phyloP scores from a whole-genome alignment of 2,329 filamentous ascomycete genomes.

The Venturia pyrina region DNA sequence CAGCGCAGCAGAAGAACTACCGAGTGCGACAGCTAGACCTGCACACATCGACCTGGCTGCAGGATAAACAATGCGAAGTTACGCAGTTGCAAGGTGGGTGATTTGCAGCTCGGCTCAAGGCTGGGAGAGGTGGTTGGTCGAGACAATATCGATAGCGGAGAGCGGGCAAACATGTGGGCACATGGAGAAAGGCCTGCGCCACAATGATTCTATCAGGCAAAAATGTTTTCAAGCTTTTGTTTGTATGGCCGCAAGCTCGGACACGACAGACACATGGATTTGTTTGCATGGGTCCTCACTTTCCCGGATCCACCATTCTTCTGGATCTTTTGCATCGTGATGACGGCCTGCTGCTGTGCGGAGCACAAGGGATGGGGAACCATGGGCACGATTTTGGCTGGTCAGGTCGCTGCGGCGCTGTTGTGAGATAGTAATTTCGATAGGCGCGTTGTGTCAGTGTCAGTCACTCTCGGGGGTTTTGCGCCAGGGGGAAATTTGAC shows the following conservation, averaged over 20 bases:
- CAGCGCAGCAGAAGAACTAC: neutral
- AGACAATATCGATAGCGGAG: neutral
- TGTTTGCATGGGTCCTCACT: neutral
- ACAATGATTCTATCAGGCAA: neutral
- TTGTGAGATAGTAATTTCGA: neutral
- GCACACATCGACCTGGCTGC: neutral
- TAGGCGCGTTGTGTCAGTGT: neutral
- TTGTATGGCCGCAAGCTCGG: neutral
- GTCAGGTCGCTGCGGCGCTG: neutral
- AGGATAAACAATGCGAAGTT: neutral
- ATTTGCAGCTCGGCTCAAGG: neutral
- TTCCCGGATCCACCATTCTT: neutral
- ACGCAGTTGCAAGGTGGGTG: neutral
- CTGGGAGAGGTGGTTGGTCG: neutral
- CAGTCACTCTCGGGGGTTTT: neutral
- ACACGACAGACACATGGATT: neutral
- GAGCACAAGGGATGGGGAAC: neutral
- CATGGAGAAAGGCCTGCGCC: neutral
- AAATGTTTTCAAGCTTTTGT: neutral
- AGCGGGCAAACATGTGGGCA: neutral
- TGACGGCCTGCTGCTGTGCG: neutral
- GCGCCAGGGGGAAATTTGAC: neutral
- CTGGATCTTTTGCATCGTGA: neutral
- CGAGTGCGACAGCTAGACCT: neutral
- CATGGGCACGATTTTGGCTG: neutral